phyloP scores from a whole-genome alignment of 768 basidiomycete genomes.

The Rickenella mellea region DNA sequence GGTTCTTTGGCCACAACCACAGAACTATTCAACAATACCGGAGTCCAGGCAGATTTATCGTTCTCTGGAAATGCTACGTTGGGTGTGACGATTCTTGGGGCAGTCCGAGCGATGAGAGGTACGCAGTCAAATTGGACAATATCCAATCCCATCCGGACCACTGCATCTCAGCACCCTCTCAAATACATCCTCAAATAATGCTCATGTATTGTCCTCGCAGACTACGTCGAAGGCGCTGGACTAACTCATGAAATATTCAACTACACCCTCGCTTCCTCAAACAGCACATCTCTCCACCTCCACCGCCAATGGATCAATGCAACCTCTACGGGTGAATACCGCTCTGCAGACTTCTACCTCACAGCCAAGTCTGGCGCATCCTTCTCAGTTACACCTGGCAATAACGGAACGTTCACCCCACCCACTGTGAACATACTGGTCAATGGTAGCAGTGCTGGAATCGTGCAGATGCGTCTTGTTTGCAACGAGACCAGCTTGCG shows the following conservation, averaged over 20 bases:
- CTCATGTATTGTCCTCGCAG: slow-evolving; percentile 7
- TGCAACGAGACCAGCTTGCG: slow-evolving; percentile 28
- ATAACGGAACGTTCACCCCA: slow-evolving; percentile 22
- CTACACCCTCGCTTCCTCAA: slow-evolving; percentile 27
- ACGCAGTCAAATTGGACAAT: not conserved
- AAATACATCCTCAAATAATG: not conserved
- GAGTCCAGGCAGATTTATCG: slow-evolving; percentile 26
- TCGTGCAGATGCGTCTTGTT: slow-evolving; percentile 21
- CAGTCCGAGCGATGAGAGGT: slow-evolving; percentile 32
- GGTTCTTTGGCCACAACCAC: slow-evolving; percentile 14
- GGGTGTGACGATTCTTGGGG: slow-evolving; percentile 33
- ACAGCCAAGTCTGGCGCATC: slow-evolving; percentile 15
- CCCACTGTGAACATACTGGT: slow-evolving; percentile 26
- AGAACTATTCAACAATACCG: slow-evolving; percentile 21
- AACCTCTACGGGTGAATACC: slow-evolving; percentile 20
- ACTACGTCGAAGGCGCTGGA: slow-evolving; percentile 32
- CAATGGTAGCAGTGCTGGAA: slow-evolving; percentile 12
- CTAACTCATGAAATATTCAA: slow-evolving; percentile 34
- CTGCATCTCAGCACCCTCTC: too few species aligned
- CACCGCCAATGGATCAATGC: slow-evolving; percentile 33
- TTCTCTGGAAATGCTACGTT: slow-evolving; percentile 26
- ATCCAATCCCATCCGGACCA: not conserved
- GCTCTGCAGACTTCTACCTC: slow-evolving; percentile 22
- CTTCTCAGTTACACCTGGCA: slow-evolving; percentile 23
- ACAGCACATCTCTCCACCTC: slow-evolving; percentile 24